Conservation (phyloP, 257 asterid species). For the Solanum corneliomulleri region DNA sequence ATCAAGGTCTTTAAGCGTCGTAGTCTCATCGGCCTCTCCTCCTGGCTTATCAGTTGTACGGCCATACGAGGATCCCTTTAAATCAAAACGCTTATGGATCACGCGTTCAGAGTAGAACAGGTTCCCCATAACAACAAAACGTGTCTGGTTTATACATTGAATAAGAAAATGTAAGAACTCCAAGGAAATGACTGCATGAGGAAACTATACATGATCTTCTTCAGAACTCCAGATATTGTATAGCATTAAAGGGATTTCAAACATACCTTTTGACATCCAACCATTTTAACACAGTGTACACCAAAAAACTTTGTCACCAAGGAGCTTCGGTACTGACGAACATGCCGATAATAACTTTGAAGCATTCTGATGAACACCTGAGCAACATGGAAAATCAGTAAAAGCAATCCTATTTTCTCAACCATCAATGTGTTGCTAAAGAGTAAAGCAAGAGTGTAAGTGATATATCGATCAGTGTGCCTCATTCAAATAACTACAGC, state of each 20-base stretch:
- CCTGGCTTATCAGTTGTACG: conserved; percentile 56
- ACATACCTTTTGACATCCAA: conserved; percentile 20
- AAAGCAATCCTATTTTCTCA: background rate
- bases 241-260: background rate
- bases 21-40: conserved; percentile 65
- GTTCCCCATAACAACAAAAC: conserved; percentile 76
- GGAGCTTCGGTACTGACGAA: conserved; percentile 6
- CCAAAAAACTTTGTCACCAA: conserved; percentile 18
- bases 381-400: background rate
- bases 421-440: background rate
- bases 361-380: conserved; percentile 22
- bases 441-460: background rate
- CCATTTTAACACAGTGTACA: conserved; percentile 15
- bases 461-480: background rate
- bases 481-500: background rate
- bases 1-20: conserved; percentile 83
- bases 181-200: background rate
- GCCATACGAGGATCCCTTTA: conserved; percentile 81
- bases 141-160: conserved; percentile 7
- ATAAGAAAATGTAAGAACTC: background rate
- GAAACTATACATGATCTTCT: background rate
- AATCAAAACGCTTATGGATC: conserved; percentile 70
- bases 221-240: background rate
- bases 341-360: conserved; percentile 11
- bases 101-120: conserved; percentile 72